These are phyloP conservation scores for Ilex paraguariensis DNA, from an alignment of 305 asterid species.

Conservation along the genomic window DNA sequence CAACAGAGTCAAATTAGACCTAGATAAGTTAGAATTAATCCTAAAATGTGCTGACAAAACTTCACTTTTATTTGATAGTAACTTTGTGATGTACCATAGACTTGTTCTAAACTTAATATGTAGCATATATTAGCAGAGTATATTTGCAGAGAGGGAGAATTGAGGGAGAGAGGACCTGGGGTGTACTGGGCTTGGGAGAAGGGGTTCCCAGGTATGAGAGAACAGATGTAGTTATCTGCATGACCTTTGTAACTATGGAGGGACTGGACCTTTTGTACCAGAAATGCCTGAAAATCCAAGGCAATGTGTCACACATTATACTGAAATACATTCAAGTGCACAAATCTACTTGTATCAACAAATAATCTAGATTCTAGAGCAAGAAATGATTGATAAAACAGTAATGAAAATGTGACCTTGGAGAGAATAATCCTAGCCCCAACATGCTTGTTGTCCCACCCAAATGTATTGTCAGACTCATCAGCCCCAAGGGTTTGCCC, in stretches of 20 bases:
- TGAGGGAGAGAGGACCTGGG: slow-evolving; percentile 35
- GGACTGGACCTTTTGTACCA: slow-evolving; percentile 75
- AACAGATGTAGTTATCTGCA: slow-evolving; percentile 94
- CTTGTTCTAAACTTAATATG: too few species aligned
- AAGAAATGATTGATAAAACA: not conserved
- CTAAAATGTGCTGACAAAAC: too few species aligned
- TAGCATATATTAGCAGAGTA: too few species aligned
- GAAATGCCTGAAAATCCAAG: slow-evolving; percentile 58
- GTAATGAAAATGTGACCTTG: slow-evolving; percentile 39
- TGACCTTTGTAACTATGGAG: slow-evolving; percentile 93
- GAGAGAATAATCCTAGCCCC: slow-evolving; percentile 95
- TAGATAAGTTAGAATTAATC: too few species aligned
- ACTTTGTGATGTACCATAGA: too few species aligned
- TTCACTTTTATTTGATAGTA: too few species aligned
- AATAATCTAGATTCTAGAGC: too few species aligned
- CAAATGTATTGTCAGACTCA: slow-evolving; percentile 82
- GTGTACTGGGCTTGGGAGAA: slow-evolving; percentile 77
- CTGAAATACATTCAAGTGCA: not conserved
- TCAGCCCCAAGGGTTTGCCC: slow-evolving; percentile 92
- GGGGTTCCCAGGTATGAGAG: slow-evolving; percentile 79
- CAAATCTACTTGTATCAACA: too few species aligned
- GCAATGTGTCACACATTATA: too few species aligned
- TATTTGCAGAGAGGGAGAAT: too few species aligned
- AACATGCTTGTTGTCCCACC: slow-evolving; percentile 99
- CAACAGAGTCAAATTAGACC: too few species aligned